phyloP scores from a whole-genome alignment of 768 basidiomycete species.

The Pluteus cervinus region DNA sequence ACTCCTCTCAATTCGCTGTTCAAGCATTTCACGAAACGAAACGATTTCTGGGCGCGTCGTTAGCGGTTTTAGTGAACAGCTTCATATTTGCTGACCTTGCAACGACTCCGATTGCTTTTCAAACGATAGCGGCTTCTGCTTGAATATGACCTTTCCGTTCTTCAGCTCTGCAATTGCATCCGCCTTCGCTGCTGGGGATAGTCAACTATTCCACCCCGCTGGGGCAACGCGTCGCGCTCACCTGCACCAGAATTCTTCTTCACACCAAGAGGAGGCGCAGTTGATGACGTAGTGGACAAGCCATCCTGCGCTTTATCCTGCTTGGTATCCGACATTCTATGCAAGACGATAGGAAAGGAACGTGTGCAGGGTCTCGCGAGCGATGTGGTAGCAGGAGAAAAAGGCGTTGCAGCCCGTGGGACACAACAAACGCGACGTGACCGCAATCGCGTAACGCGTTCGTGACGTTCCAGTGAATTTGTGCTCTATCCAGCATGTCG shows the following conservation, averaged over 20 bases:
- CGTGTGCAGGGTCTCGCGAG: no score
- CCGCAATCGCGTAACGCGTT: slow-evolving; percentile 40
- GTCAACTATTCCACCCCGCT: slow-evolving; percentile 12
- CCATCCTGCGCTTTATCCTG: no score
- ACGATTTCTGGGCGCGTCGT: slow-evolving; percentile 74
- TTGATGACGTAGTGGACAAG: no score
- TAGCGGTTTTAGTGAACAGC: no score
- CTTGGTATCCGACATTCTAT: no score
- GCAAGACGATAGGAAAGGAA: no score
- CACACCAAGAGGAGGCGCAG: no score
- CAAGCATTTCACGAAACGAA: slow-evolving; percentile 68
- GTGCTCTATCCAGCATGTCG: slow-evolving; percentile 37
- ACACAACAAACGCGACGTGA: slow-evolving; percentile 33
- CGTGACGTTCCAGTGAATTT: slow-evolving; percentile 24
- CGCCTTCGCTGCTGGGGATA: slow-evolving; percentile 29
- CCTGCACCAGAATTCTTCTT: no score
- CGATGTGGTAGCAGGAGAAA: no score
- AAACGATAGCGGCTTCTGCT: slow-evolving; percentile 67
- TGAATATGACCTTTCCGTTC: slow-evolving; percentile 72
- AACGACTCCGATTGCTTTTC: slow-evolving; percentile 80
- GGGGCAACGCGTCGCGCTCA: slow-evolving; percentile 23
- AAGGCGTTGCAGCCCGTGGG: no score
- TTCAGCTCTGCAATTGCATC: slow-evolving; percentile 54
- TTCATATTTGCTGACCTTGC: no score
- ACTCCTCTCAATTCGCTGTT: slow-evolving; percentile 40